These are phyloP conservation scores for Colletotrichum sp. DNA, from an alignment of 2,329 filamentous ascomycete species.

Conservation along the genomic window DNA sequence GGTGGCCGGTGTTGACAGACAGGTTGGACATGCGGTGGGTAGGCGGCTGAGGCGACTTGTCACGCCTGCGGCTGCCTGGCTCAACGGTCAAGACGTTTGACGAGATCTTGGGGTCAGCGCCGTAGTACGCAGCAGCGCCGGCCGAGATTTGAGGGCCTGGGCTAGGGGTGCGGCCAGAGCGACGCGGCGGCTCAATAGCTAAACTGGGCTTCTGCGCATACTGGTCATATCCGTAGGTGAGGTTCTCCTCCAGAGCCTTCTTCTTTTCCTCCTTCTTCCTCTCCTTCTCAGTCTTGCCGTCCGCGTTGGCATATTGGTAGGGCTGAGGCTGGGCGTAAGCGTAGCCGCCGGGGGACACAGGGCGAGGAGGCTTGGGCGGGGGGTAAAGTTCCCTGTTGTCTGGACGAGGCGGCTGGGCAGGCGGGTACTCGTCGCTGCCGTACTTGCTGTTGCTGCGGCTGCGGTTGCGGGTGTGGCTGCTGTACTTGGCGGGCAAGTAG, in stretches of 20 bases:
- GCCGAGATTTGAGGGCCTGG: slow-evolving; percentile 18
- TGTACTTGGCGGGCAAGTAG: slow-evolving; percentile 55
- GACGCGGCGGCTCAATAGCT: slow-evolving; percentile 4
- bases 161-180: slow-evolving; percentile 13
- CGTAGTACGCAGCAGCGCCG: slow-evolving; percentile 30
- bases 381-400: slow-evolving; percentile 40
- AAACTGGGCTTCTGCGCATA: slow-evolving; percentile 13
- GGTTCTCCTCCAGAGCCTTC: slow-evolving; percentile 43
- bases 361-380: slow-evolving; percentile 15
- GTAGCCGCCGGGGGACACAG: slow-evolving; percentile 20
- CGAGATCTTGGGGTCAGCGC: slow-evolving; percentile 37
- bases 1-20: slow-evolving; percentile 52
- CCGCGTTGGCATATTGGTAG: slow-evolving; percentile 29
- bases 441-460: slow-evolving; percentile 28
- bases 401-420: slow-evolving; percentile 24
- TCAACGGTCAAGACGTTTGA: slow-evolving; percentile 49
- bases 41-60: slow-evolving; percentile 54
- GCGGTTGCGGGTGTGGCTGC: slow-evolving; percentile 27
- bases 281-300: slow-evolving; percentile 19
- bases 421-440: slow-evolving; percentile 24
- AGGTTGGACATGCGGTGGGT: slow-evolving; percentile 57
- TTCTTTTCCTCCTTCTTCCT: slow-evolving; percentile 37
- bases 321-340: slow-evolving; percentile 31
- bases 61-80: slow-evolving; percentile 38
- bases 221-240: slow-evolving; percentile 52